Percentiles rank a stretch among this genome's conserved stretches.
phyloP scores from a whole-genome alignment of 192 early-diverging fungal species.

The Coemansia sp. region DNA sequence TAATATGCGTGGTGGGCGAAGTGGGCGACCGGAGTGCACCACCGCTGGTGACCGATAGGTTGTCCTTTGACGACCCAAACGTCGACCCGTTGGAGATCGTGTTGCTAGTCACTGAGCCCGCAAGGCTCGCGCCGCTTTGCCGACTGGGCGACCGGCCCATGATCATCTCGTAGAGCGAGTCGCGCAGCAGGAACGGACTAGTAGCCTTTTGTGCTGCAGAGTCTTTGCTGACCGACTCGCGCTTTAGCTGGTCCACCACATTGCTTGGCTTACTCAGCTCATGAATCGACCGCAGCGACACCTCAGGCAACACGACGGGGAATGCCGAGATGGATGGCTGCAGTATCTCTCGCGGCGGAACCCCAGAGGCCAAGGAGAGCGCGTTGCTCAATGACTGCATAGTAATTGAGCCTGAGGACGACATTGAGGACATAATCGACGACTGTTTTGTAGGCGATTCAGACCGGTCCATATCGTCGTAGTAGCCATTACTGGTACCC shows the following conservation, averaged over 20 bases:
- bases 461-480: background rate
- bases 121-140: conserved; percentile 25
- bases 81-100: conserved; percentile 43
- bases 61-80: conserved; percentile 25
- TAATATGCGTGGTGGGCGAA: conserved; percentile 27
- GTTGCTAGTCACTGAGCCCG: conserved; percentile 31
- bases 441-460: background rate
- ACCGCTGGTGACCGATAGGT: conserved; percentile 12
- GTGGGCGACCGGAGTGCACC: conserved; percentile 18
- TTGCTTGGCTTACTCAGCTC: conserved; percentile 1
- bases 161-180: conserved; percentile 53
- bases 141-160: conserved; percentile 44
- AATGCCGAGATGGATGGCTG: conserved; percentile 33
- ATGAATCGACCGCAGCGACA: conserved; percentile 4
- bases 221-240: conserved; percentile 13
- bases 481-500: background rate
- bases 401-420: conserved; percentile 29
- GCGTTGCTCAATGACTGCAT: conserved; percentile 43
- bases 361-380: conserved; percentile 7
- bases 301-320: conserved; percentile 24
- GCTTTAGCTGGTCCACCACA: conserved; percentile 9
- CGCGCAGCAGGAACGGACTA: conserved; percentile 44
- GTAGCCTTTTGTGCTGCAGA: conserved; percentile 2
- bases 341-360: background rate
- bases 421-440: conserved; percentile 11